Evolutionary conservation across 805 yeast species (phyloP), one percentile per base, ranked within the genome.

Genomic region (Jamesozyma hellenica): DNA sequence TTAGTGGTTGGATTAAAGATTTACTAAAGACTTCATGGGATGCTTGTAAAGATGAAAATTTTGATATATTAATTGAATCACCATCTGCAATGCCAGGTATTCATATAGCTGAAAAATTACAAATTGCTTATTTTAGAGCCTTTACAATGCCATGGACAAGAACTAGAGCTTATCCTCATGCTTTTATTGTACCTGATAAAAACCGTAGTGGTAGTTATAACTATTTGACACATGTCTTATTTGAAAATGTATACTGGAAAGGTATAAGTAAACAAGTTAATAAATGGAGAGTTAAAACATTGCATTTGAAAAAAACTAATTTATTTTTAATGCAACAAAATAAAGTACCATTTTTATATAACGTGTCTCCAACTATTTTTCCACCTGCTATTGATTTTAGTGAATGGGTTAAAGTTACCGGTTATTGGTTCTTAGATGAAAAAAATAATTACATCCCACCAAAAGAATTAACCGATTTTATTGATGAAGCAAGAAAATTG

Each of bases 121-220:
- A 77, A 16, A 82, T 90, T 41, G 95, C 97, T 0, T 90, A 90
- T 56, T 82, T 84, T 66, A 70, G 96, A 51, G 96, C 96, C 0
- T 90, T 90, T 56, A 90, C 97, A 0, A 90, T 90, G 97, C 97
- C 97, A 0, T 90, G 97, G 97, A 85, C 96, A 0, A 65, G 95
- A 44, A 88, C 97, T 1, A 70, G 94, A 49, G 94, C 96, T 0
- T 90, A 90, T 56, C 96, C 96, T 1, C 96, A 90, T 66, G 96
- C 97, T 0, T 87, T 90, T 47, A 77, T 88, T 56, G 95, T 85
- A 7, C 96, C 97, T 0, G 96, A 87, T 44, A 94, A 84, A 60
- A 85, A 82, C 55, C 73, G 82, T 57, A 96, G 96, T 10, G 96
- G 96, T 3, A 81, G 88, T 9, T 90, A 90, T 62, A 90, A 90